Base-by-base conservation (phyloP, 1,284 basidiomycete species). In the Ustilago esculenta region DNA sequence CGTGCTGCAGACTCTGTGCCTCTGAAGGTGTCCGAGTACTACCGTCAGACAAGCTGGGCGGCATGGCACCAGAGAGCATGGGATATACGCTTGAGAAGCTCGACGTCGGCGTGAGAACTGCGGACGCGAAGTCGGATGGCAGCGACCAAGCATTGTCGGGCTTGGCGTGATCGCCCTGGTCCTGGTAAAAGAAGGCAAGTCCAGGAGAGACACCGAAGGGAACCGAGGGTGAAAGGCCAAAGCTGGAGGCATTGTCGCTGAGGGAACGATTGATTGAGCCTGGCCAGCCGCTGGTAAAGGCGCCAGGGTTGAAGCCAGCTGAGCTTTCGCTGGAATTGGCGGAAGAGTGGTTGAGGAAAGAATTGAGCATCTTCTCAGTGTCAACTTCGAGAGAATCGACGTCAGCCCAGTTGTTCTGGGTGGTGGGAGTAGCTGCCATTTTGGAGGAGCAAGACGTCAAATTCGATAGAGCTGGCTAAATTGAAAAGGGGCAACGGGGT, bases 361-460 rank as follows among this genome's bases (percentile, higher is more conserved):
- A 56, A 37, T 53, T 49, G 44, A 69, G 49, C 47, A 61, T 58
- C 44, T 49, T 52, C 24, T 69, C 66, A 36, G 60, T 57, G 18
- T 69, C 66, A 18, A 30, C 27, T 23, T 68, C 65, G 14, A 54
- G 18, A 3, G 47, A 12, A 25, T 36, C 46, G 42, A 54, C 36
- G 25, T 54, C 54, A 35, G 42, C 35, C 57, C 64, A 60, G 52
- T 51, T 56, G 48, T 20, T n/a, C 23, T 48, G 54, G 24, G 27
- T 47, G 27, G 34, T 29, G n/a, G 52, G 43, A 21, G 27, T 45
- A 25, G 33, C 18, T 12, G 47, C 46, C 63, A 51, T 57, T 2
- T 17, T 52, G 21, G n/a, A 8, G 24, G 35, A n/a, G n/a, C n/a
- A n/a, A n/a, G n/a, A n/a, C n/a, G n/a, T n/a, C n/a, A n/a, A n/a